Evolutionary conservation across 2,329 filamentous ascomycete species (phyloP).

Genomic region (Diplodia sapinea): DNA sequence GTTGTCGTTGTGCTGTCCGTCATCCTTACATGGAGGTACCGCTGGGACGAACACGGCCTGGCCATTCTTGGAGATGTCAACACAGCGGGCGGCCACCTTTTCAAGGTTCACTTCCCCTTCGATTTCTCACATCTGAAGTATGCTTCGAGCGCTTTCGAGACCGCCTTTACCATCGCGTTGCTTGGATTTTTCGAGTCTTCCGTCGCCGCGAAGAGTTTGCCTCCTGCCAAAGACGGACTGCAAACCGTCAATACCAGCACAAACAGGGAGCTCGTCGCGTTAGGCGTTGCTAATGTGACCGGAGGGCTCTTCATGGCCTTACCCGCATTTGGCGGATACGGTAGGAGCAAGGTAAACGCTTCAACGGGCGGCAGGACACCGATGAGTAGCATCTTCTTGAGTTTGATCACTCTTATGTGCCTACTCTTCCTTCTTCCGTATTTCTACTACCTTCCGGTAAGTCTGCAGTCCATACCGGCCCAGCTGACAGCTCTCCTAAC

Average conservation of each 20-base stretch:
- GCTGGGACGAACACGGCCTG: conserved; percentile 81
- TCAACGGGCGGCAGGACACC: conserved; percentile 90
- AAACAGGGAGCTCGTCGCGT: conserved; percentile 89
- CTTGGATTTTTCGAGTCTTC: conserved; percentile 99
- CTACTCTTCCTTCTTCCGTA: conserved; percentile 84
- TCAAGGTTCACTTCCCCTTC: conserved; percentile 88
- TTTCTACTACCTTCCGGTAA: conserved; percentile 93
- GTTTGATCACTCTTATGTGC: conserved; percentile 78
- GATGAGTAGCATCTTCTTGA: conserved; percentile 89
- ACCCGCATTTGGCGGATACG: conserved; percentile 94
- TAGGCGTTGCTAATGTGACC: conserved; percentile 89
- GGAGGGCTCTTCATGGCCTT: conserved; percentile 91
- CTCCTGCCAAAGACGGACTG: conserved; percentile 59
- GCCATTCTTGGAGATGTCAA: conserved; percentile 83
- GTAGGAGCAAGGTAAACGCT: conserved; percentile 91
- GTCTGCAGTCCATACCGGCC: conserved; percentile 45
- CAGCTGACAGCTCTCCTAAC: conserved; percentile 11
- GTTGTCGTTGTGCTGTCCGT: conserved; percentile 85
- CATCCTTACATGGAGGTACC: conserved; percentile 74
- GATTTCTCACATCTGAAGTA: conserved; percentile 76
- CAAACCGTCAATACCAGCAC: conserved; percentile 82
- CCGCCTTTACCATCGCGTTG: conserved; percentile 89
- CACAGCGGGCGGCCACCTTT: conserved; percentile 70
- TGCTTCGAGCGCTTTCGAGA: conserved; percentile 84
- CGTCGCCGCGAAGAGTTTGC: conserved; percentile 88